Percentiles rank a stretch among this genome's conserved stretches.
phyloP scores from a whole-genome alignment of 2,329 filamentous ascomycete species.

The Pseudogymnoascus sp. region DNA sequence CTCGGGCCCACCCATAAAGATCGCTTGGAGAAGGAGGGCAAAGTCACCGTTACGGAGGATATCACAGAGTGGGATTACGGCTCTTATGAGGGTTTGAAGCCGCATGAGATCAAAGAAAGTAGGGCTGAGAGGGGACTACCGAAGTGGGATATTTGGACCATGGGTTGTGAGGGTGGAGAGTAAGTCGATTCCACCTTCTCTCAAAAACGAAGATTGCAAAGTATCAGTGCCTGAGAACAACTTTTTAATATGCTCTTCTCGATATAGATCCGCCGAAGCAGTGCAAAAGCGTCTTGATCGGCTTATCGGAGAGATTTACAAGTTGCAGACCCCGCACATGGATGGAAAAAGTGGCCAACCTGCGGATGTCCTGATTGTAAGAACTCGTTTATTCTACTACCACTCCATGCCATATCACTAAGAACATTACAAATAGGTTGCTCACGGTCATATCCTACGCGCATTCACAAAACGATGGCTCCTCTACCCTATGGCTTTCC shows the following conservation, averaged over 20 bases:
- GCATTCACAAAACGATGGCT: background rate
- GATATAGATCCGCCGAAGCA: slow-evolving; percentile 11
- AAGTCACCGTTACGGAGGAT: slow-evolving; percentile 37
- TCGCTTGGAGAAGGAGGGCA: slow-evolving; percentile 18
- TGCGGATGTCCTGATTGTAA: slow-evolving; percentile 31
- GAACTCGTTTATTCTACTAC: slow-evolving; percentile 25
- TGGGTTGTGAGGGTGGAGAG: slow-evolving; percentile 49
- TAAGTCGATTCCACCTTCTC: slow-evolving; percentile 30
- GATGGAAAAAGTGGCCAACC: slow-evolving; percentile 29
- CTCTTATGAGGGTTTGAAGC: slow-evolving; percentile 38
- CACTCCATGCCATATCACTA: background rate
- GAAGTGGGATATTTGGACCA: slow-evolving; percentile 49
- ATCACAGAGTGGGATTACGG: slow-evolving; percentile 43
- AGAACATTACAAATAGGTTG: background rate
- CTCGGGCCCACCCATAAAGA: slow-evolving; percentile 22
- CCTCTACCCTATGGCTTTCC: background rate
- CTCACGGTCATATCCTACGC: background rate
- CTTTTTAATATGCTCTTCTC: slow-evolving; percentile 22
- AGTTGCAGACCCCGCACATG: slow-evolving; percentile 25
- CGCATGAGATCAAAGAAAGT: slow-evolving; percentile 32
- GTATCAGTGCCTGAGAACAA: slow-evolving; percentile 35
- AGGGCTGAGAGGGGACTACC: slow-evolving; percentile 36
- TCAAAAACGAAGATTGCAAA: slow-evolving; percentile 30
- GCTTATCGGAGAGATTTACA: slow-evolving; percentile 13
- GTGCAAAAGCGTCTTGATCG: slow-evolving; percentile 14